Evolutionary conservation across 331 rosid genomes (phyloP).

Genomic region (Acacia pycnantha): DNA sequence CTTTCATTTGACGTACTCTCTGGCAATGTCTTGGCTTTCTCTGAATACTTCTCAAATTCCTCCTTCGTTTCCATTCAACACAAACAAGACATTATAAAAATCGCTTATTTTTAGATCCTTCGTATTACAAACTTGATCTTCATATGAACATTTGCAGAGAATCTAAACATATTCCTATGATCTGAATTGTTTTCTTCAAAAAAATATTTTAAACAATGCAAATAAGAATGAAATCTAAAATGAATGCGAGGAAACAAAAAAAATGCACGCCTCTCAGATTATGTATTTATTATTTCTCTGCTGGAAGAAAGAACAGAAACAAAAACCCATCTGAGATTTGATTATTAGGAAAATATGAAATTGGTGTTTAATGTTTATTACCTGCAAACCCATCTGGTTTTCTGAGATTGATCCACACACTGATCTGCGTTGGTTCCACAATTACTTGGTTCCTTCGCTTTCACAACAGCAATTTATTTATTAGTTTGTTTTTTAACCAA

Average conservation of each 20-base stretch:
- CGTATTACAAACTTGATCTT: background rate
- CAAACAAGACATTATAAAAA: background rate
- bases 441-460: background rate
- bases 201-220: background rate
- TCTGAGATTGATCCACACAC: background rate
- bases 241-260: too few relatives aligned
- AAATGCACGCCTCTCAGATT: too few relatives aligned
- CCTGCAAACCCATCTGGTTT: conserved; percentile 9
- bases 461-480: background rate
- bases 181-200: background rate
- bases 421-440: background rate
- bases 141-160: background rate
- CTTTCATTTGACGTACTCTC: conserved; percentile 56
- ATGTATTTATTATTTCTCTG: background rate
- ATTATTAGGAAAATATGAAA: background rate
- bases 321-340: background rate
- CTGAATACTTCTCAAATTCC: conserved; percentile 87
- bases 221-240: too few relatives aligned
- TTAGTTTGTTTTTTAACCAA: background rate
- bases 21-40: conserved; percentile 79
- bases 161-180: too few relatives aligned
- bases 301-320: too few relatives aligned
- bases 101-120: background rate
- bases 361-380: background rate
- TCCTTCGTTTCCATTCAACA: conserved; percentile 52